Evolutionary conservation across 768 basidiomycete species (phyloP).

Genomic region (Leccinum boreale): DNA sequence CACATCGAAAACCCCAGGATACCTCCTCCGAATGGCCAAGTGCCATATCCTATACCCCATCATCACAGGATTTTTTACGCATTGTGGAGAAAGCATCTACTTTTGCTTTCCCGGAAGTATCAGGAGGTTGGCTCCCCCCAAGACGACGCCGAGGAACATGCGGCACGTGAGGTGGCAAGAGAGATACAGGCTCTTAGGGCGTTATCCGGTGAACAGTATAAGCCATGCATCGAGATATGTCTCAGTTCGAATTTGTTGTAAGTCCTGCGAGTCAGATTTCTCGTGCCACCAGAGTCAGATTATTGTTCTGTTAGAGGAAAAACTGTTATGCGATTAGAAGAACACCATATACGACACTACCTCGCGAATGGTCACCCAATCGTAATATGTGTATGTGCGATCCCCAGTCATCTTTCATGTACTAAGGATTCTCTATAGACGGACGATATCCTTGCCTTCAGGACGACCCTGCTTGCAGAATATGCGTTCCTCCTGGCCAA

Average conservation of each 20-base stretch:
- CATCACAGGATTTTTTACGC: constrained; percentile 23
- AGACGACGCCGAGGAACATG: constrained; percentile 15
- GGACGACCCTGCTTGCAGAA: constrained; percentile 69
- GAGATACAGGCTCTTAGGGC: constrained; percentile 21
- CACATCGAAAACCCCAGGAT: constrained; percentile 15
- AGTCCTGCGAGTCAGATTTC: constrained; percentile 22
- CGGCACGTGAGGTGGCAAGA: constrained; percentile 18
- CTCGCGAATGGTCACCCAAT: constrained; percentile 63
- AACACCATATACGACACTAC: constrained; percentile 71
- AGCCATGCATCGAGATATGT: constrained; percentile 74
- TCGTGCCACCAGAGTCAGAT: not conserved
- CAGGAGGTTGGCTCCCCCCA: constrained; percentile 13
- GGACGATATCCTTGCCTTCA: constrained; percentile 78
- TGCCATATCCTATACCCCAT: constrained; percentile 21
- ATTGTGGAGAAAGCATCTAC: constrained; percentile 22
- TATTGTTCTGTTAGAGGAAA: constrained; percentile 48
- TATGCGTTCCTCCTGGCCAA: constrained; percentile 76
- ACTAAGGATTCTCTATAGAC: constrained; percentile 46
- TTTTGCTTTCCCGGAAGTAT: constrained; percentile 17
- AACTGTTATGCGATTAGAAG: constrained; percentile 60
- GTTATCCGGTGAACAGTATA: constrained; percentile 31
- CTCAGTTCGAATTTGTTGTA: constrained; percentile 76
- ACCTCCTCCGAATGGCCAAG: constrained; percentile 15
- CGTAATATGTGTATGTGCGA: constrained; percentile 61
- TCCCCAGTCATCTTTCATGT: not conserved